Base-by-base conservation (phyloP, 2,329 filamentous ascomycete species). In the Paracorniculantispora psalliotae region DNA sequence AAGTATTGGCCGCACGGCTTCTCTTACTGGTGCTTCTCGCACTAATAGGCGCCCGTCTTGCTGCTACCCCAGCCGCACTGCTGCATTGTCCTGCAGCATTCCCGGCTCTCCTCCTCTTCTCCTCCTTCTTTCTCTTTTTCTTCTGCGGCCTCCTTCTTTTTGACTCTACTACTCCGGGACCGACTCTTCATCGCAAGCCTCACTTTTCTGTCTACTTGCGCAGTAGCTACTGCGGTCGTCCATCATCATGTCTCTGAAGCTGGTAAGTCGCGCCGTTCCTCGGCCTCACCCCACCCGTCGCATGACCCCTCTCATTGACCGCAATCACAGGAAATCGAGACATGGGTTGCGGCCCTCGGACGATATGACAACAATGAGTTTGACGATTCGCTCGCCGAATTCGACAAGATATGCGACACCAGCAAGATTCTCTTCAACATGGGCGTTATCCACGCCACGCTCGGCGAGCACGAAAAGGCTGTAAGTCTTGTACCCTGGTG, bases 351-450 rank as follows among this genome's bases (percentile, higher is more conserved):
- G 72, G 94, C 94, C 75, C 85, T 99, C 58, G 86, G 80, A 67
- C 88, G 88, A 71, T 99, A 99, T 78, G 94, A 99, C 77, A 94
- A 93, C 77, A 96, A 96, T 77, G 91, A 99, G 70, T 97, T 96
- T 75, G 93, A 97, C 69, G 89, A 93, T 65, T 87, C 94, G 28
- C 77, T 97, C 63, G 84, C 81, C 67, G 85, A 90, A 62, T 97
- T 99, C 71, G 89, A 91, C 63, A 84, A 81, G 66, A 96, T 99
- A 68, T 83, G 89, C 62, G 94, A 97, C 72, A 99, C 94, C 0
- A 97, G 94, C 67, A 97, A 96, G 80, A 99, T 99, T 63, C 81
- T 96, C 62, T 99, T 99, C 81, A 99, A 99, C 71, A 96, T 93
- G 75, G 94, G 94, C 66, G 93, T 99, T 41, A 97, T 99, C 67